Evolutionary conservation across 805 yeast genomes (phyloP).

Genomic region (Hanseniaspora valbyensis): DNA sequence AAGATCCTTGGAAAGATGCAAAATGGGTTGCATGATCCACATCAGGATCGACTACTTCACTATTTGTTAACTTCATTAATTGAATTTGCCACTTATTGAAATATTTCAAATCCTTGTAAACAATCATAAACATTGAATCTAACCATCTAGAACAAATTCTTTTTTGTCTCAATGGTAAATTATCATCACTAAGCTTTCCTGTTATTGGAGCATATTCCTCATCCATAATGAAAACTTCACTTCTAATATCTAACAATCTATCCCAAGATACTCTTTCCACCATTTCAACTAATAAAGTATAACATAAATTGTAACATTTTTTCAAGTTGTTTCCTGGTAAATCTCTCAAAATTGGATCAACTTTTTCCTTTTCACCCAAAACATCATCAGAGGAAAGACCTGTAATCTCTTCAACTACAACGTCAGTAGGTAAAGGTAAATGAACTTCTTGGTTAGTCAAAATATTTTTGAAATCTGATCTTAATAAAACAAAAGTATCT

Average conservation of each 20-base stretch:
- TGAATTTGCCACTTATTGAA: constrained; percentile 94
- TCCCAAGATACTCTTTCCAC: constrained; percentile 70
- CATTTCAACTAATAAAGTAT: constrained; percentile 51
- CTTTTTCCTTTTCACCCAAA: constrained; percentile 50
- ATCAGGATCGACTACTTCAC: constrained; percentile 56
- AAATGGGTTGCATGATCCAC: neutral
- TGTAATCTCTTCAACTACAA: constrained; percentile 56
- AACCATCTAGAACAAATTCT: constrained; percentile 69
- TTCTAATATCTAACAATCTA: constrained; percentile 44
- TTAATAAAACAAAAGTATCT: constrained; percentile 46
- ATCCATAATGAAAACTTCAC: constrained; percentile 58
- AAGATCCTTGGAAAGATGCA: constrained; percentile 35
- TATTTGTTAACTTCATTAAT: constrained; percentile 75
- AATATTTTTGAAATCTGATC: constrained; percentile 18
- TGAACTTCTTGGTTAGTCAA: constrained; percentile 37
- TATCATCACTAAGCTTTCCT: constrained; percentile 4
- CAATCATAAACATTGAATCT: constrained; percentile 57
- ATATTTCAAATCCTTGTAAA: constrained; percentile 66
- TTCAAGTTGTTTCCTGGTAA: constrained; percentile 62
- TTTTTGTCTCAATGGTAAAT: constrained; percentile 26
- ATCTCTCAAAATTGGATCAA: constrained; percentile 50
- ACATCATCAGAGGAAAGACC: constrained; percentile 56
- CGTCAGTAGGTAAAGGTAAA: constrained; percentile 67
- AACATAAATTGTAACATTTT: constrained; percentile 46
- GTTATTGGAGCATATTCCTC: constrained; percentile 37